Conservation (phyloP, 2,329 filamentous ascomycete species). For the Thielaviopsis ethacetica region DNA sequence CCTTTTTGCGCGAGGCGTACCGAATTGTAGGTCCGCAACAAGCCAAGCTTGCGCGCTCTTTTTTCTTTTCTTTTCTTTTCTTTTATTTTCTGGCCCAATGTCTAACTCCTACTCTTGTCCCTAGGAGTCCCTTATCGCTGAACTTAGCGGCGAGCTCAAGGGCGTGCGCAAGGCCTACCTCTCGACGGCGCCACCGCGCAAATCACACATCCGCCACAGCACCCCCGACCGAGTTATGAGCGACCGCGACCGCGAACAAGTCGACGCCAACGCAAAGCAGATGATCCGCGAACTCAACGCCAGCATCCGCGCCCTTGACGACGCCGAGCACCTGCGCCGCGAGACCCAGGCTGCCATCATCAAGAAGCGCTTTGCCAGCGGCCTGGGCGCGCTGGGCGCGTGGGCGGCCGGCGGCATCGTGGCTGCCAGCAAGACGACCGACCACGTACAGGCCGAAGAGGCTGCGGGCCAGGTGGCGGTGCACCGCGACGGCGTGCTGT, state of each 20-base stretch:
- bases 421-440: conserved; percentile 33
- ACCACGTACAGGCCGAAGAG: conserved; percentile 59
- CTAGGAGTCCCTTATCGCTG: conserved; percentile 71
- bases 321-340: conserved; percentile 67
- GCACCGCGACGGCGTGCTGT: conserved; percentile 69
- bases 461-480: conserved; percentile 47
- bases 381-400: conserved; percentile 45
- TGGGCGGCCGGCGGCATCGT: conserved; percentile 50
- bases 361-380: conserved; percentile 49
- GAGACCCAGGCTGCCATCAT: conserved; percentile 57
- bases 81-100: conserved; percentile 1
- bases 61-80: not conserved
- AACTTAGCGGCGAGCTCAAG: conserved; percentile 63
- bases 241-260: conserved; percentile 66
- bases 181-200: conserved; percentile 44
- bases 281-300: conserved; percentile 73
- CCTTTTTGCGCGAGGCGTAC: conserved; percentile 87
- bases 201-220: conserved; percentile 1
- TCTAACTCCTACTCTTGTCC: not conserved
- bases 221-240: conserved; percentile 39
- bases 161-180: conserved; percentile 83
- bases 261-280: conserved; percentile 74
- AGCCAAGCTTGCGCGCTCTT: no score
- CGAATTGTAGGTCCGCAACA: conserved; percentile 46
- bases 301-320: conserved; percentile 62